Evolutionary conservation across 345 rosid genomes (phyloP), one percentile per base, ranked within the genome.

Genomic region (Corchorus capsularis): DNA sequence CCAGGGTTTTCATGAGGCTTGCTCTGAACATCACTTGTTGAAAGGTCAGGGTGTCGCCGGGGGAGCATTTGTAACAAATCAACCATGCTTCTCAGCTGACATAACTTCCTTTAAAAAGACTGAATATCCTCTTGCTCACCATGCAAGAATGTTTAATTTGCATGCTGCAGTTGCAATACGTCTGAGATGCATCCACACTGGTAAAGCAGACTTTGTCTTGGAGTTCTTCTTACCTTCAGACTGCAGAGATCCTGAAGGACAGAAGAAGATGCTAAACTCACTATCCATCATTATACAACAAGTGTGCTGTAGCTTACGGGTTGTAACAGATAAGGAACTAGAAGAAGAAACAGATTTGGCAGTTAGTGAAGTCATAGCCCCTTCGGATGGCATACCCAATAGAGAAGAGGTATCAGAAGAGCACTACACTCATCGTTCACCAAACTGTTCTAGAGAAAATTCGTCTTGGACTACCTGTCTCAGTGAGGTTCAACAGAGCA

Each of bases 31-130:
- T 83, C 99, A 96, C 85, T 85, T 96, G 74, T 82, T 96, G 61
- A 91, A 91, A 85, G 98, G 99, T 41, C 93, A 96, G 81, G 98
- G 98, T 61, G 87, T 96, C 63, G 96, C 83, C 11, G 99, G 99
- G 61, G 76, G 78, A 83, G 98, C 99, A 12, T 96, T 96, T 77
- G 59, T 89, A 81, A 93, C 99, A 8, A 96, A 93, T 79, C 88
- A 91, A 63, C 97, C 98, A 13, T 92, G 99, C 88, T 96, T 93
- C 83, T 85, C 88, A 1, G 63, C 90, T 19, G 93, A 96, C 78
- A 87, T 93, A 73, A 84, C 98, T 20, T 83, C 79, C 74, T 80
- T 66, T 35, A 77, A 82, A 49, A 93, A 88, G 82, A 82, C 90
- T 0, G 91, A 95, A 63, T 96, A 93, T 83, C 99, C 99, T 63